Evolutionary conservation across 176 grass and related monocot species (phyloP), one percentile per base, ranked within the genome.

Genomic region (Musa troglodytarum): DNA sequence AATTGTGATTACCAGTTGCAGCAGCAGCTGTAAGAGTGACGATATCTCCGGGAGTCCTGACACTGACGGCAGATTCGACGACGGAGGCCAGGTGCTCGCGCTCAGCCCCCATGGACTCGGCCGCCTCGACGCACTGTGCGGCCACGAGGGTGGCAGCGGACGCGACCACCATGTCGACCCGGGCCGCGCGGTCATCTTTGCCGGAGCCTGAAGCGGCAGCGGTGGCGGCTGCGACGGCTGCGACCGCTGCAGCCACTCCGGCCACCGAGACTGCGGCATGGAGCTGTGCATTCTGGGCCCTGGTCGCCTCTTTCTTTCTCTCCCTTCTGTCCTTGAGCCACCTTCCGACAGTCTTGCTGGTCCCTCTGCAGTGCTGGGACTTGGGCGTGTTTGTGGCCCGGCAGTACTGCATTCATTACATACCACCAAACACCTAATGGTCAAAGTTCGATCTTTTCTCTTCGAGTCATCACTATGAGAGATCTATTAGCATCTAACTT

Each of bases 291-390:
- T 96, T 92, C 78, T 89, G 89, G 58, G 92, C 81, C 13, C 92
- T 83, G 10, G 82, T 76, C 76, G 89, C 92, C 78, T 96, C 92
- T 50, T 96, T 96, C 82, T 68, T 84, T 66, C 22, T 74, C 90
- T 92, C 92, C 76, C 20, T 83, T 8, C 89, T 28, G 58, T 96
- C 92, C 74, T 96, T 96, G 15, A 96, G 71, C 92, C 92, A 96
- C 82, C 92, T 77, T 0, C 92, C 92, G 50, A 96, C 78, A n/a
- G 92, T 96, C 85, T 96, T 96, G 85, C 79, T 87, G 50, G 81
- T 59, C 13, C 86, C 89, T 0, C 83, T 86, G 64, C 77, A 81
- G 19, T 76, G 62, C 52, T 86, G 92, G 52, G 89, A 78, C 76
- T 90, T 92, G 49, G 87, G 81, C 61, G 87, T 92, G 80, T 81